phyloP scores from a whole-genome alignment of 1,284 basidiomycete species.

The Ustilago crameri region DNA sequence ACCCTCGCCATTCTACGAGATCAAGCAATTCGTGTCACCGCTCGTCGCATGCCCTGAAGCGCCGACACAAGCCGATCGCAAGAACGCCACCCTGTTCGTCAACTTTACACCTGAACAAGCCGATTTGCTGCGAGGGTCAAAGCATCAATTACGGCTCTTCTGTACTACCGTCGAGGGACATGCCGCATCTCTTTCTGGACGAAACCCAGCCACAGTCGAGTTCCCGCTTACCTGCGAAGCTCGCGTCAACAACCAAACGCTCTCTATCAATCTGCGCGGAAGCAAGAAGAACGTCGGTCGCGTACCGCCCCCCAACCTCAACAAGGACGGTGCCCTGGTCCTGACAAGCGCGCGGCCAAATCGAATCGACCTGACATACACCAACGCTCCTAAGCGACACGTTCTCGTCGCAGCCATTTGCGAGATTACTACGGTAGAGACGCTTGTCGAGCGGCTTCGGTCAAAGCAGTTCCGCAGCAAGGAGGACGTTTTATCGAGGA shows the following conservation, averaged over 20 bases:
- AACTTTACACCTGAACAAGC: conserved; percentile 37
- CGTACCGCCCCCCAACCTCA: conserved; percentile 64
- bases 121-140: conserved; percentile 30
- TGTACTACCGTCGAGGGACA: conserved; percentile 57
- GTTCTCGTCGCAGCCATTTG: conserved; percentile 57
- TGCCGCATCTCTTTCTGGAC: conserved; percentile 43
- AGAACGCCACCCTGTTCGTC: conserved; percentile 43
- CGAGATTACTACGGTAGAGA: conserved; percentile 44
- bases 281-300: conserved; percentile 61
- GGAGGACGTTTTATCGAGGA: conserved; percentile 54
- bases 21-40: conserved; percentile 50
- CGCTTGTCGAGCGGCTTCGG: conserved; percentile 52
- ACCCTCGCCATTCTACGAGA: conserved; percentile 60
- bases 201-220: conserved; percentile 50
- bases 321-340: conserved; percentile 50
- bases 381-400: conserved; percentile 49
- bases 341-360: conserved; percentile 43
- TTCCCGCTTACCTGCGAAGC: conserved; percentile 63
- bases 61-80: conserved; percentile 46
- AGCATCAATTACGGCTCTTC: conserved; percentile 55
- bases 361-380: conserved; percentile 59
- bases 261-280: conserved; percentile 57
- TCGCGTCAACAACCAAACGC: conserved; percentile 50
- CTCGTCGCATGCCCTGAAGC: conserved; percentile 55
- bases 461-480: conserved; percentile 49